Evolutionary conservation across 1,139 yeast species (phyloP).

Genomic region (Groenewaldozyma sp.): DNA sequence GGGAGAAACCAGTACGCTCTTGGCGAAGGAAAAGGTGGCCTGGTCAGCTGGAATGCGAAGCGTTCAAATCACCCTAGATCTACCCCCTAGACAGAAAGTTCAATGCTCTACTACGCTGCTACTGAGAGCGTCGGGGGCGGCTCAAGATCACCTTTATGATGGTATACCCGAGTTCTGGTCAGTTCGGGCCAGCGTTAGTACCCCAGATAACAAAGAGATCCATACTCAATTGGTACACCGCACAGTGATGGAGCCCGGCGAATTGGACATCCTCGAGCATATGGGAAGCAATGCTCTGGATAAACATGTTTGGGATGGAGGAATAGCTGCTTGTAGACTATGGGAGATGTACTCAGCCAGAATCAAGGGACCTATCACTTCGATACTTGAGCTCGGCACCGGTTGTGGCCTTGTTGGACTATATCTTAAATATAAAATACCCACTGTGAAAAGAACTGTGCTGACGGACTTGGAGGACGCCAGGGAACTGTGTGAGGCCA

Average conservation of each 20-base stretch:
- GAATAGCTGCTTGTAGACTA: constrained; percentile 4
- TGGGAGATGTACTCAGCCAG: neutral
- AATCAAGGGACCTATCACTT: neutral
- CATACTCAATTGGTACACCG: neutral
- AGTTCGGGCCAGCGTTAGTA: neutral
- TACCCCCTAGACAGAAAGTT: neutral
- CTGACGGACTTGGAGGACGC: constrained; percentile 15
- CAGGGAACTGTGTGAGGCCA: constrained; percentile 11
- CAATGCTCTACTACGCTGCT: neutral
- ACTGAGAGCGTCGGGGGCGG: neutral
- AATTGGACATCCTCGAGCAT: constrained; percentile 11
- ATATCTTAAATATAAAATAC: constrained; percentile 5
- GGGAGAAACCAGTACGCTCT: neutral
- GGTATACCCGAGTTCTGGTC: constrained; percentile 4
- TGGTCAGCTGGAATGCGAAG: constrained; percentile 6
- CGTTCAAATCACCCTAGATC: constrained; percentile 1
- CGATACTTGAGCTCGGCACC: constrained; percentile 14
- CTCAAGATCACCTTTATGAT: constrained; percentile 2
- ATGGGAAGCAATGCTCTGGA: constrained; percentile 14
- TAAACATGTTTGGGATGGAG: constrained; percentile 17
- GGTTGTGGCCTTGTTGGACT: constrained; percentile 17
- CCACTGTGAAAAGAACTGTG: neutral
- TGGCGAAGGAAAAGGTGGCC: neutral
- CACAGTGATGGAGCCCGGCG: neutral
- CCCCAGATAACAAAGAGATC: neutral